Evolutionary conservation across 129 eudicot genomes (phyloP).

Genomic region (Arctium lappa): DNA sequence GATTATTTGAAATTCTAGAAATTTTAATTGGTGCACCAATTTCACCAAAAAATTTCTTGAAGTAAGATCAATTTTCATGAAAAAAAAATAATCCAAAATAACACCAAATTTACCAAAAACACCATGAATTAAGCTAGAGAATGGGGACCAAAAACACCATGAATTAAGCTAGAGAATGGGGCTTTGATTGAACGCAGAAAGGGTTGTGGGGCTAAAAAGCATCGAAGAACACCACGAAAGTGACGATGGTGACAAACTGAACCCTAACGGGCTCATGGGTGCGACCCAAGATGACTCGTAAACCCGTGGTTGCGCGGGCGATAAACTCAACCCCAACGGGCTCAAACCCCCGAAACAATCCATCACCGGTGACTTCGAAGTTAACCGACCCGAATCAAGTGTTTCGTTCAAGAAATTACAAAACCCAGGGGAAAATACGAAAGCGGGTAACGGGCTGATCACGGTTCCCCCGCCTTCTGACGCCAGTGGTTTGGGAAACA

Average conservation of each 20-base stretch:
- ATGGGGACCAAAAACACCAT: slow-evolving; percentile 22
- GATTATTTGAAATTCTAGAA: slow-evolving; percentile 1
- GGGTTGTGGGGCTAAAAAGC: slow-evolving; percentile 54
- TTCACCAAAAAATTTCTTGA: neutral
- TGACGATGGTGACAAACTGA: slow-evolving; percentile 41
- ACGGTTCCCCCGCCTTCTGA: neutral
- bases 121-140: slow-evolving; percentile 2
- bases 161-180: slow-evolving; percentile 18
- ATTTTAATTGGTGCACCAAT: neutral
- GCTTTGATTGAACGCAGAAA: slow-evolving; percentile 27
- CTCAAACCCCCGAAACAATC: slow-evolving; percentile 1
- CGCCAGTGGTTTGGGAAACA: slow-evolving; percentile 5
- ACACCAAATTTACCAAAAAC: neutral
- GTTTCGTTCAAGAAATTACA: slow-evolving; percentile 6
- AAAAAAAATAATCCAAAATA: neutral
- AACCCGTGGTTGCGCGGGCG: neutral
- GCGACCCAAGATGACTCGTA: neutral
- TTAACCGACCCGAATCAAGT: neutral
- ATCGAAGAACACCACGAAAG: slow-evolving; percentile 37
- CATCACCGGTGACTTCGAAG: neutral
- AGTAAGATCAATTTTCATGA: neutral
- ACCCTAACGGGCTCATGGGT: slow-evolving; percentile 34
- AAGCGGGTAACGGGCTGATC: neutral
- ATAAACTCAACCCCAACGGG: neutral
- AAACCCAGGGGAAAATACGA: neutral